These are phyloP conservation scores for Manihot esculenta DNA, from an alignment of 441 rosid species.

Conservation along the genomic window DNA sequence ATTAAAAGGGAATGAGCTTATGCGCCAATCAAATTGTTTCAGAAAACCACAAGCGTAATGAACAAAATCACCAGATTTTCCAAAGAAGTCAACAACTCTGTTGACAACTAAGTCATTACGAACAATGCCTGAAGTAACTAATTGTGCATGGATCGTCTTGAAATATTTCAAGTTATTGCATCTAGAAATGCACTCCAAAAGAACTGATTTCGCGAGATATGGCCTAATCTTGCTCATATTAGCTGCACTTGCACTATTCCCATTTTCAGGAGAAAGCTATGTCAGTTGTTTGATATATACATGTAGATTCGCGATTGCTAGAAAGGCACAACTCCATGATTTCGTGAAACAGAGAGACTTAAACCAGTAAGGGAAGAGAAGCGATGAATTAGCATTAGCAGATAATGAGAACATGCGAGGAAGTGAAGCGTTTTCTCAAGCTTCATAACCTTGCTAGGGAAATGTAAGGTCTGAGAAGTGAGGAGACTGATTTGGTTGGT, in stretches of 20 bases:
- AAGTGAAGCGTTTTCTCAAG: too few species aligned
- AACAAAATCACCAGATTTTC: constrained; percentile 29
- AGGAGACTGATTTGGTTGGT: too few species aligned
- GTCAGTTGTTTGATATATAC: too few species aligned
- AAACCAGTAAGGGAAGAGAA: too few species aligned
- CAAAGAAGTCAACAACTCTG: constrained; percentile 33
- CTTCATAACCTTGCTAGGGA: too few species aligned
- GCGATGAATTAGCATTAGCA: too few species aligned
- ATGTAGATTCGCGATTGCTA: too few species aligned
- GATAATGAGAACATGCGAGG: too few species aligned
- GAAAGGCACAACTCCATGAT: too few species aligned
- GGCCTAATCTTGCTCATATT: not conserved
- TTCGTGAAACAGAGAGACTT: too few species aligned
- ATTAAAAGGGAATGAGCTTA: constrained; percentile 37
- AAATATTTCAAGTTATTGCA: constrained; percentile 36
- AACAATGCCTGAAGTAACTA: constrained; percentile 30
- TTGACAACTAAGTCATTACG: constrained; percentile 22
- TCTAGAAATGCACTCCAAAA: constrained; percentile 22
- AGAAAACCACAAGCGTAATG: constrained; percentile 29
- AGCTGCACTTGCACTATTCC: not conserved
- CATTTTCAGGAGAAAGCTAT: not conserved
- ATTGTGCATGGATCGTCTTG: constrained; percentile 33
- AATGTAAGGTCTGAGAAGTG: too few species aligned
- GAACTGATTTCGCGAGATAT: constrained; percentile 6
- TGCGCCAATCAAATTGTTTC: constrained; percentile 15